A percentile compares a stretch with the other conserved stretches of the same genome.
These are phyloP conservation scores for Forsythia viridissima DNA, from an alignment of 257 asterid genomes.

Conservation along the genomic window DNA sequence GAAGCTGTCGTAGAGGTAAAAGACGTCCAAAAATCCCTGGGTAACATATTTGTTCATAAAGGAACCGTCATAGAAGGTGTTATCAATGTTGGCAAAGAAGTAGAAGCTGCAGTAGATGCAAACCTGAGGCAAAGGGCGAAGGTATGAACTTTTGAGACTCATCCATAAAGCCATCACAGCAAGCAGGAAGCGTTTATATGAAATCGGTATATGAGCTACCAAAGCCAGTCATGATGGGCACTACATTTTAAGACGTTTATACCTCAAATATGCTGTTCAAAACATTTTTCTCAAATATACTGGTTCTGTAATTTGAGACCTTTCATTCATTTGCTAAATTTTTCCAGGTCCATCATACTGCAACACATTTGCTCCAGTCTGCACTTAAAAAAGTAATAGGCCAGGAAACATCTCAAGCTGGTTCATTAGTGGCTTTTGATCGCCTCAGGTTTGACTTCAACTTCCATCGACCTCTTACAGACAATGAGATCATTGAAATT, in stretches of 20 bases:
- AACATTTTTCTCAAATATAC: background rate
- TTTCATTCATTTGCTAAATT: slow-evolving; percentile 12
- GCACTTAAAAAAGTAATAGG: slow-evolving; percentile 91
- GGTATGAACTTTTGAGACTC: slow-evolving; percentile 38
- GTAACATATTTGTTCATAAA: slow-evolving; percentile 80
- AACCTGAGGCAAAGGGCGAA: slow-evolving; percentile 84
- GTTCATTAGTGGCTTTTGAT: slow-evolving; percentile 89
- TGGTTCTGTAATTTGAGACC: background rate
- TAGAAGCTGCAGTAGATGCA: slow-evolving; percentile 87
- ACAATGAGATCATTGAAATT: slow-evolving; percentile 70
- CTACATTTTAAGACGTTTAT: background rate
- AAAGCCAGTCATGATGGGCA: background rate
- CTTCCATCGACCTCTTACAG: slow-evolving; percentile 77
- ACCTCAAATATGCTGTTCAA: background rate
- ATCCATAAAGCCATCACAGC: background rate
- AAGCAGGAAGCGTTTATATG: background rate
- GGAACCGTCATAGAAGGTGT: slow-evolving; percentile 73
- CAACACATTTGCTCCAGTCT: slow-evolving; percentile 93
- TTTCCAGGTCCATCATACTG: slow-evolving; percentile 88
- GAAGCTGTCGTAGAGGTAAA: slow-evolving; percentile 63
- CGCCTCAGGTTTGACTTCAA: slow-evolving; percentile 94
- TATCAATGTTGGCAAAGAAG: slow-evolving; percentile 67
- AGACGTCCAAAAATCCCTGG: slow-evolving; percentile 78
- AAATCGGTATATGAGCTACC: background rate
- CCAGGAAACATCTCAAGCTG: slow-evolving; percentile 94